Percentiles rank a stretch among this genome's conserved stretches.
phyloP scores from a whole-genome alignment of 176 grass and related monocot genomes.

The Otatea glauca region DNA sequence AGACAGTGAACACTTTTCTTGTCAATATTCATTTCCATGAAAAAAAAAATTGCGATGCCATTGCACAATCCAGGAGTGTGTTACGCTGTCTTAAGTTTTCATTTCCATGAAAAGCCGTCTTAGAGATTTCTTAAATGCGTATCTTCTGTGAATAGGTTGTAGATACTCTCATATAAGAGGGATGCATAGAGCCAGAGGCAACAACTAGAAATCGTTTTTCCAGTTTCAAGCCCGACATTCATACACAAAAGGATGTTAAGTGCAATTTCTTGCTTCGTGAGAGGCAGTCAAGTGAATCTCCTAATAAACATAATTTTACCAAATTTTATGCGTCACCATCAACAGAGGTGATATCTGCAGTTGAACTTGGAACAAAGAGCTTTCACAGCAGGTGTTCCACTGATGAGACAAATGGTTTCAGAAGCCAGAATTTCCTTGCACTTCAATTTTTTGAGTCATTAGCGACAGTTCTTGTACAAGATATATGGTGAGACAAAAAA shows the following conservation, averaged over 20 bases:
- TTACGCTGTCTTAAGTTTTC: neutral
- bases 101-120: neutral
- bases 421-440: neutral
- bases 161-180: neutral
- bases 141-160: neutral
- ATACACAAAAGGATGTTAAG: neutral
- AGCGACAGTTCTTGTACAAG: neutral
- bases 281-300: neutral
- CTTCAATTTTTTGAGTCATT: neutral
- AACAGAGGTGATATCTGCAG: neutral
- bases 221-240: neutral
- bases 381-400: neutral
- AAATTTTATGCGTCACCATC: neutral
- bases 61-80: neutral
- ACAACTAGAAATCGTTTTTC: neutral
- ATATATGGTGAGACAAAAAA: neutral
- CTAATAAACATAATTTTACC: neutral
- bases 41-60: neutral
- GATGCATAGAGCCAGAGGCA: too few relatives aligned
- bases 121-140: neutral
- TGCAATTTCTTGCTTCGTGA: neutral
- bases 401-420: neutral
- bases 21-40: neutral
- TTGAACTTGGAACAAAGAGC: neutral
- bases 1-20: neutral